Evolutionary conservation across 2,329 filamentous ascomycete genomes (phyloP), one percentile per base, ranked within the genome.

Genomic region (Pseudogymnoascus sp.): DNA sequence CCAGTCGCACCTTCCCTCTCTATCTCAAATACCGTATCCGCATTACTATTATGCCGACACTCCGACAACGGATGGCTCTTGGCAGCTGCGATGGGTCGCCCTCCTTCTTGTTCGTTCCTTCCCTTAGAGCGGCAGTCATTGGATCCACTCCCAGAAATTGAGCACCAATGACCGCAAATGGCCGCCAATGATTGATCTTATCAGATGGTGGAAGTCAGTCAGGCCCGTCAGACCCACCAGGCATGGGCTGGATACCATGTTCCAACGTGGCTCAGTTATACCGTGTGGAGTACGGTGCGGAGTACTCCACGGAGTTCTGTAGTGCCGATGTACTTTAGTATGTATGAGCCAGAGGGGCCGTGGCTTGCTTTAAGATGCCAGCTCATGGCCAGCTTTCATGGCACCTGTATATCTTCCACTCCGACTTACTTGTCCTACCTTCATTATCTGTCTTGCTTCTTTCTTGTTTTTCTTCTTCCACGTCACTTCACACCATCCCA

Each of bases 351-450:
- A 31, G 25, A 16, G 25, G n/a, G 28, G 10, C 25, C 28, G 28
- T 57, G 51, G n/a, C n/a, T 57, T 57, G 10, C 51, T 57, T 57
- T 57, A 57, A 57, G 51, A 57, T 57, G 51, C 28, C 28, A 34
- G 51, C 51, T 34, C 16, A 21, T 57, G 5, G 51, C 28, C 51
- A 57, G n/a, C 2, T 57, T 57, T 34, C 11, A 34, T 36, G 51
- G 51, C 51, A 19, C 51, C n/a, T 36, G 51, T 34, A 57, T n/a
- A 36, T n/a, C 51, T 57, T 34, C 51, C 51, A 57, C 28, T 36
- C 10, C 51, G 28, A 28, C 28, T 36, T 28, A 36, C 28, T 14
- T 34, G 16, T 57, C 51, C 51, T 57, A 34, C 28, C 28, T 16
- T 36, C 28, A 36, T 57, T 57, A 57, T 36, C 16, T 57, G 28